Base-by-base conservation (phyloP, 352 stramenopile species). In the Globisporangium spinosum region DNA sequence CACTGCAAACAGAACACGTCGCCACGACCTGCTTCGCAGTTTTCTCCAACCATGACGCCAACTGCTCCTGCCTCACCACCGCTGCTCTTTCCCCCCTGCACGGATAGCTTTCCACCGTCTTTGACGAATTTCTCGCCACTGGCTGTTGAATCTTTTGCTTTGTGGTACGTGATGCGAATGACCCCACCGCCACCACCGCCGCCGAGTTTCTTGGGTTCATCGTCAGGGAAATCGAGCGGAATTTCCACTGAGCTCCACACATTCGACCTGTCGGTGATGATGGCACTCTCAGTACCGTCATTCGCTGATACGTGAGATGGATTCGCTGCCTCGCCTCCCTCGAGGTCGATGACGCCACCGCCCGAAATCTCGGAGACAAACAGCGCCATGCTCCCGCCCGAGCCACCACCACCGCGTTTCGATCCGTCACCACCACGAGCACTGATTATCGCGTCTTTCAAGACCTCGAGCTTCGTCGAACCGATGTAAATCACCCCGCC, bases 401-500 rank as follows among this genome's bases (percentile, higher is more conserved):
- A 77, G 27, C 88, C 88, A 62, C 88, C 88, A 32, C 88, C 88
- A 27, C 88, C 88, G 17, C 81, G 79, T 60, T 83, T 87, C 3
- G 71, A 80, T 9, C 88, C 88, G 32, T 68, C 65, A 3, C 80
- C 77, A 32, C 88, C 88, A 45, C 74, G 70, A 6, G 78, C 85
- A 67, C 74, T 87, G 23, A 95, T 70, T 3, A 61, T 73, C 3
- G 79, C 78, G 10, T 55, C 35, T 58, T 83, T 83, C 35, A 55
- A 68, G 20, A 95, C 69, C 5, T 73, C 65, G 3, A 95, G 71
- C 17, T 76, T 78, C 60, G 75, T 79, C 0, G 84, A 77, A 0
- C 77, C 70, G 53, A 95, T 70, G 70, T 93, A 88, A 27, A 95
- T 77, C 12, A 95, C 65, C 13, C 88, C 88, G 49, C 88, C 88